Evolutionary conservation across 176 grass and related monocot genomes (phyloP), one percentile per base, ranked within the genome.

Genomic region (Rhynchospora pubera): DNA sequence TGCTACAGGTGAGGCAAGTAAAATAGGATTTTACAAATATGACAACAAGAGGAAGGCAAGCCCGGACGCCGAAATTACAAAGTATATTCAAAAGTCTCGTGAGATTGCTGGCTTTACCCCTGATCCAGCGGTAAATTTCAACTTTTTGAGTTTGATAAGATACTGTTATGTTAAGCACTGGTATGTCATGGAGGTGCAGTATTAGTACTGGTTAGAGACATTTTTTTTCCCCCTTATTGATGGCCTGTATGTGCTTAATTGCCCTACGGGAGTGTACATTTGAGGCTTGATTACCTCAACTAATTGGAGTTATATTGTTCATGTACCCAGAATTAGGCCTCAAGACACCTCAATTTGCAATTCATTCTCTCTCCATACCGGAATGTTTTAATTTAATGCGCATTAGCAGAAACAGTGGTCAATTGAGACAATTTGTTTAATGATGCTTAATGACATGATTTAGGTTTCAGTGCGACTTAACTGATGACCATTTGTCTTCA

Each of bases 21-120:
- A 79, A 66, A 94, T 91, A 57, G 95, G 95, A 9, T 98, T 98
- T 67, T 98, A 98, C 85, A 94, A 94, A 84, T 98, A 98, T 16
- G 95, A 98, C 88, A 86, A 91, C 59, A 98, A 88, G 82, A 91
- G 92, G 66, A 94, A 94, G 79, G 90, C 95, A 39, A 92, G 24
- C 78, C 89, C 95, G 34, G 95, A 94, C 65, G 89, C 90, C 61
- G 87, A 98, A 85, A 93, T 98, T 59, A 81, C 81, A 14, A 89
- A 86, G 48, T 93, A 91, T 74, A 84, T 98, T 69, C 87, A 94
- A 45, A 93, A 93, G 45, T 94, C 95, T 78, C 89, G 89, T 70
- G 92, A 85, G 76, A 91, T 94, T 84, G 87, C 92, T 24, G 95
- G 95, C 76, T 74, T 90, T 32, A 84, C 81, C 9, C 90, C 84